Base-by-base conservation (phyloP, 345 rosid species). In the Bruguiera sexangula region DNA sequence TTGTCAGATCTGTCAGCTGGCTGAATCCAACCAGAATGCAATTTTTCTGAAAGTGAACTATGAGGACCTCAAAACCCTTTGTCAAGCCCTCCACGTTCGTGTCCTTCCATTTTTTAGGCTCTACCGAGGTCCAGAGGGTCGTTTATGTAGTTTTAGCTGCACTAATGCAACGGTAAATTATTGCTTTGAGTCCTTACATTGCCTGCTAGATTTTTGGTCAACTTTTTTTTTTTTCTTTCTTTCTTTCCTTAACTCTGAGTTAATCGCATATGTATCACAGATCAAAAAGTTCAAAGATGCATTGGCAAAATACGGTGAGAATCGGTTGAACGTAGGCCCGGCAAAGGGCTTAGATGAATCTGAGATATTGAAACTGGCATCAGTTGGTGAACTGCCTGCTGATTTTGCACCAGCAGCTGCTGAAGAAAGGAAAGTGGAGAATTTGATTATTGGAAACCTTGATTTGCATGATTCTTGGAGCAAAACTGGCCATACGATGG, bases 81-180 rank as follows among this genome's bases (percentile, higher is more conserved):
- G 96, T 58, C 75, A 82, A 27, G 74, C 81, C 37, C 92, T 92
- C 62, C 68, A 83, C 65, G 73, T 92, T 70, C 91, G 81, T 27
- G 94, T 92, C 27, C 84, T 92, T 24, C 98, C 98, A 13, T 89
- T 92, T 79, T 92, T 92, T 13, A 81, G 87, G 62, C 84, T 92
- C 68, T 89, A 92, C 8, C 82, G 96, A 78, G 94, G 96, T 26
- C 75, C 89, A 0, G 83, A 87, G 32, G 98, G 94, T 2, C 87
- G 84, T 26, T 29, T 88, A 0, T 85, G 94, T 62, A 92, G 98
- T 75, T 92, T 89, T 69, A 74, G 59, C 58, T 50, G 74, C 77
- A 19, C 74, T 5, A 72, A 62, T 63, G 65, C 78, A 19, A 75
- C 78, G 6, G 78, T 75, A 56, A 75, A 74, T 56, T 5, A 27